Base-by-base conservation (phyloP, 1,284 basidiomycete species). In the Cutaneotrichosporon daszewskae region DNA sequence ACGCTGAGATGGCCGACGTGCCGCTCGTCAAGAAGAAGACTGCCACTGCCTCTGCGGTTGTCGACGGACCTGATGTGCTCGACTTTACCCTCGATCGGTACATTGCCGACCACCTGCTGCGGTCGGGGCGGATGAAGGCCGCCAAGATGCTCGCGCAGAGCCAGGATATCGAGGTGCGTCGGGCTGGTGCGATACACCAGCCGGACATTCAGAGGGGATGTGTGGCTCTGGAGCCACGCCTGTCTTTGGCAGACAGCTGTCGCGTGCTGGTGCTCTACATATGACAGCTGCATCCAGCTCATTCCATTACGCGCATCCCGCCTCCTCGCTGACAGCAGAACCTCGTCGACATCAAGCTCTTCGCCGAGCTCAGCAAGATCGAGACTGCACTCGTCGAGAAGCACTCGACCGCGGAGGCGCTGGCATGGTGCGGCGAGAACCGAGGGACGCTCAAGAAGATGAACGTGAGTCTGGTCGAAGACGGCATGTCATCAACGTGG, bases 361-460 rank as follows among this genome's bases (percentile, higher is more conserved):
- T 96, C 67, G 80, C 80, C 45, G 90, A 96, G 55, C 85, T 96
- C 34, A 77, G 76, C 24, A 77, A 83, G 43, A 90, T 97, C 53
- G 90, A 96, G 67, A 75, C 77, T 6, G 88, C 87, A 0, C 76
- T 98, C 16, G 50, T 69, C 5, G 71, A 75, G 14, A 73, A 73
- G 37, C 82, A 87, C 54, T 85, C 85, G 59, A 90, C 89, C 57
- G 75, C 83, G 1, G 85, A 91, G 66, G 94, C 92, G 5, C 74
- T 99, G 32, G 78, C 81, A 13, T 99, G 94, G 94, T 97, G 92
- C 59, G 88, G 81, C 47, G 95, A 99, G 76, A 96, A 99, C 72
- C 87, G 94, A 67, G 79, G 82, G 23, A 84, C 87, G 8, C 76
- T 98, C 44, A 82, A 88, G 47, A 97, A 96, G 75, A 80, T 84